phyloP scores from a whole-genome alignment of 2,329 filamentous ascomycete species.

The Ophiostoma piceae region DNA sequence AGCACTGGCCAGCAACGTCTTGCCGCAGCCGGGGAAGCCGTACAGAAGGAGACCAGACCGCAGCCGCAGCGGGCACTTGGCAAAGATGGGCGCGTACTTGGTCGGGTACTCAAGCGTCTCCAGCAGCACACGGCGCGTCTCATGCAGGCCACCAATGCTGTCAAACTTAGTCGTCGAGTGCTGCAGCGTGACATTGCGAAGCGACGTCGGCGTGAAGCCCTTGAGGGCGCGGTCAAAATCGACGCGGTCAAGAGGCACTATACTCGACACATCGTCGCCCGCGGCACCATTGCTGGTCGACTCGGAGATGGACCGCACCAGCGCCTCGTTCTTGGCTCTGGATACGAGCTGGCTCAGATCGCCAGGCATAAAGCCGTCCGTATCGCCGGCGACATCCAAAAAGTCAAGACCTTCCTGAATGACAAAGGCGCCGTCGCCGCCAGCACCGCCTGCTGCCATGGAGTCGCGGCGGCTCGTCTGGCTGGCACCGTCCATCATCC shows the following conservation, averaged over 20 bases:
- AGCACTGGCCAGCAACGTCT: constrained; percentile 89
- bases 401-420: constrained; percentile 78
- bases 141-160: constrained; percentile 80
- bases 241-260: constrained; percentile 59
- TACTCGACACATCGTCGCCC: constrained; percentile 40
- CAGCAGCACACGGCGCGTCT: constrained; percentile 83
- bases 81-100: constrained; percentile 96
- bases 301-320: constrained; percentile 72
- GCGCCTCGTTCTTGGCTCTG: constrained; percentile 82
- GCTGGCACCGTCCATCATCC: constrained; percentile 75
- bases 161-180: constrained; percentile 89
- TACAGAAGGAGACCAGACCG: constrained; percentile 90
- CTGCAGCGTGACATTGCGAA: constrained; percentile 90
- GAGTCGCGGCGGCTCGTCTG: constrained; percentile 40
- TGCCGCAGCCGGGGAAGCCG: constrained; percentile 92
- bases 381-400: constrained; percentile 85
- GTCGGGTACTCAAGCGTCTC: constrained; percentile 97
- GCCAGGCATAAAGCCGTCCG: constrained; percentile 96
- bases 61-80: constrained; percentile 88
- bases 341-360: constrained; percentile 82
- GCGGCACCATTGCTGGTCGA: constrained; percentile 38
- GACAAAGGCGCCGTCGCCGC: constrained; percentile 56
- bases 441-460: constrained; percentile 32
- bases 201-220: constrained; percentile 89
- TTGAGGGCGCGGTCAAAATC: constrained; percentile 84